Conservation (phyloP, 805 yeast genomes). For the Wickerhamomyces kurtzmanii region DNA sequence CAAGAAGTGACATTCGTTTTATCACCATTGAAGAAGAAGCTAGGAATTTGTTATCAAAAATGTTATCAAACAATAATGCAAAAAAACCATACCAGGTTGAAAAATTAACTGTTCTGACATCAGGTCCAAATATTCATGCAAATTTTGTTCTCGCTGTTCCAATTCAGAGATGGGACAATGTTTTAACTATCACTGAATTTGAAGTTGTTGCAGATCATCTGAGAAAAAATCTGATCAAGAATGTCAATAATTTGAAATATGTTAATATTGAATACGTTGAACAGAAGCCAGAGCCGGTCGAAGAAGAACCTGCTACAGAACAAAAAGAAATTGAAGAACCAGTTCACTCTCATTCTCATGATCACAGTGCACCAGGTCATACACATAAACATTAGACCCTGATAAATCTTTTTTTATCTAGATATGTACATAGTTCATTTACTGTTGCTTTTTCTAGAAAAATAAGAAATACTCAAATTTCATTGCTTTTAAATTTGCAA, state of each 20-base stretch:
- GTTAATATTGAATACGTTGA: constrained; percentile 30
- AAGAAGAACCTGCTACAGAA: constrained; percentile 11
- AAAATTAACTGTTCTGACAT: constrained; percentile 36
- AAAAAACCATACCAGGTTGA: constrained; percentile 25
- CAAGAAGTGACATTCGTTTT: constrained; percentile 40
- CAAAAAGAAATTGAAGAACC: constrained; percentile 4
- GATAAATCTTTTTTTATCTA: neutral
- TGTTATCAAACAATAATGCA: constrained; percentile 31
- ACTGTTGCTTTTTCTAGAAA: too few relatives aligned
- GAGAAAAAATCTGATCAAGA: constrained; percentile 21
- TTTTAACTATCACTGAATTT: constrained; percentile 27
- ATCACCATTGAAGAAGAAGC: constrained; percentile 28
- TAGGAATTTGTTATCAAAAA: constrained; percentile 19
- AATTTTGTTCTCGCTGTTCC: constrained; percentile 26
- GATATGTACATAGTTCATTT: constrained; percentile 1
- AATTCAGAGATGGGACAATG: constrained; percentile 34
- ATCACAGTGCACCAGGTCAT: constrained; percentile 12
- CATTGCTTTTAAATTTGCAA: too few relatives aligned
- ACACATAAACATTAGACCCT: constrained; percentile 11
- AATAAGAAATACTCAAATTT: too few relatives aligned
- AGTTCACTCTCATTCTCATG: constrained; percentile 6
- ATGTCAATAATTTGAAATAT: constrained; percentile 33
- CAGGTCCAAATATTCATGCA: constrained; percentile 46
- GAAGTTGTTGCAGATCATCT: constrained; percentile 29
- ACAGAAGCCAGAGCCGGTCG: constrained; percentile 16